phyloP scores from a whole-genome alignment of 495 filamentous ascomycete species.

The Penicillium ucsense region DNA sequence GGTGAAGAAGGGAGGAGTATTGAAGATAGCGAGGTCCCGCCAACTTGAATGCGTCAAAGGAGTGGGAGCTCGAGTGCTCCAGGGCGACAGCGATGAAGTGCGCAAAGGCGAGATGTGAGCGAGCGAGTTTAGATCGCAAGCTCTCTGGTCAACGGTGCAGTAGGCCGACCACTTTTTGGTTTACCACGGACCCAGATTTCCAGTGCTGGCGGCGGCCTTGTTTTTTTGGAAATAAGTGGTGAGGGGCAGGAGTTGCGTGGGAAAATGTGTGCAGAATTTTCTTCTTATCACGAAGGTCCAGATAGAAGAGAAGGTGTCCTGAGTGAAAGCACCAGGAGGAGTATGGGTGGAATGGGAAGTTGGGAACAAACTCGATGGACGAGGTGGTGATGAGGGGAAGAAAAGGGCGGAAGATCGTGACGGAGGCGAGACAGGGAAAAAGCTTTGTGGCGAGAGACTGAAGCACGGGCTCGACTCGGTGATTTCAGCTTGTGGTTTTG shows the following conservation, averaged over 20 bases:
- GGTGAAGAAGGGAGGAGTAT: slow-evolving; percentile 71
- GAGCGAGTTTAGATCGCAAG: slow-evolving; percentile 1
- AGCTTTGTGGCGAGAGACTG: background rate
- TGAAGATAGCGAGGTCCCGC: slow-evolving; percentile 71
- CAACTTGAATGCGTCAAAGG: slow-evolving; percentile 76
- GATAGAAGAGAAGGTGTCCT: too few relatives aligned
- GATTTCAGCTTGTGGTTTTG: background rate
- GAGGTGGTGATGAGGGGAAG: background rate
- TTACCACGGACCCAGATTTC: too few relatives aligned
- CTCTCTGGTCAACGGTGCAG: background rate
- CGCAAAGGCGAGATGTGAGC: slow-evolving; percentile 10
- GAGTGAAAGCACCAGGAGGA: too few relatives aligned
- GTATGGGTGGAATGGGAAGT: too few relatives aligned
- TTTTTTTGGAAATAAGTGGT: too few relatives aligned
- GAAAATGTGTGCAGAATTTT: background rate
- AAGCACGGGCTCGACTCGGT: background rate
- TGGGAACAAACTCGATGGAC: background rate
- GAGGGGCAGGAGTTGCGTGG: background rate
- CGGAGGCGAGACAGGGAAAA: slow-evolving; percentile 1
- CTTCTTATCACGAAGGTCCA: background rate
- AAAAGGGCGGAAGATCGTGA: background rate
- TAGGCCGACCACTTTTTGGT: too few relatives aligned
- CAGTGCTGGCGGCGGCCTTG: too few relatives aligned
- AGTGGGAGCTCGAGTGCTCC: slow-evolving; percentile 30
- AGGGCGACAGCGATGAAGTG: slow-evolving; percentile 16